These are phyloP conservation scores for Kodamaea hsintzibuensis DNA, from an alignment of 805 yeast genomes.

Conservation along the genomic window DNA sequence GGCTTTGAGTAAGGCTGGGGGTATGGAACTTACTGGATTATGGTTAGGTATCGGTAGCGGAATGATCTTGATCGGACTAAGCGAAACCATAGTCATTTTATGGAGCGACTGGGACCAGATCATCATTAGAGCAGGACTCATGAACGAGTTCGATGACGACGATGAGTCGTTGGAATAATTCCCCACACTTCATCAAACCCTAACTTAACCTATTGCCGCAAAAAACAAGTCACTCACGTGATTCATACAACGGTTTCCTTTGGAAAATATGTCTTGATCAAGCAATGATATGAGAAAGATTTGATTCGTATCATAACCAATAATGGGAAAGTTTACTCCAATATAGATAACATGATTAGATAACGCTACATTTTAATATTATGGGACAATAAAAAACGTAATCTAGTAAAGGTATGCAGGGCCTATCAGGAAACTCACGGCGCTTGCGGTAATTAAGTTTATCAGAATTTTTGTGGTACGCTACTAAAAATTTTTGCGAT, in stretches of 20 bases:
- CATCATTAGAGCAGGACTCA: slow-evolving; percentile 23
- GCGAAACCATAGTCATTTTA: slow-evolving; percentile 49
- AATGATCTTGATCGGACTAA: slow-evolving; percentile 50
- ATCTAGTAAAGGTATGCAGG: background rate
- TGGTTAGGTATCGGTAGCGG: slow-evolving; percentile 79
- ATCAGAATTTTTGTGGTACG: background rate
- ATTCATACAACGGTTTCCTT: background rate
- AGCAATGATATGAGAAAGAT: background rate
- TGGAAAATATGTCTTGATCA: background rate
- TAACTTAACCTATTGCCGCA: background rate
- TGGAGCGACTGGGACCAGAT: slow-evolving; percentile 56
- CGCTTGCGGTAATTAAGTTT: background rate
- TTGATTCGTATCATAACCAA: background rate
- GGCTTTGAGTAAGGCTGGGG: slow-evolving; percentile 47
- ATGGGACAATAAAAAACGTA: background rate
- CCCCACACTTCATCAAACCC: background rate
- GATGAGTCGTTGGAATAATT: slow-evolving; percentile 3
- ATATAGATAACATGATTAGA: background rate
- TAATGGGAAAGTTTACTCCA: background rate
- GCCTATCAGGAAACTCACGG: background rate
- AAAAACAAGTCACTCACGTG: background rate
- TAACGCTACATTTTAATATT: background rate
- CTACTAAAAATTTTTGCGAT: background rate
- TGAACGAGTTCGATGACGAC: slow-evolving; percentile 8
- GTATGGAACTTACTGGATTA: slow-evolving; percentile 57